These are phyloP conservation scores for Solanum raphanifolium DNA, from an alignment of 257 asterid genomes.

Conservation along the genomic window DNA sequence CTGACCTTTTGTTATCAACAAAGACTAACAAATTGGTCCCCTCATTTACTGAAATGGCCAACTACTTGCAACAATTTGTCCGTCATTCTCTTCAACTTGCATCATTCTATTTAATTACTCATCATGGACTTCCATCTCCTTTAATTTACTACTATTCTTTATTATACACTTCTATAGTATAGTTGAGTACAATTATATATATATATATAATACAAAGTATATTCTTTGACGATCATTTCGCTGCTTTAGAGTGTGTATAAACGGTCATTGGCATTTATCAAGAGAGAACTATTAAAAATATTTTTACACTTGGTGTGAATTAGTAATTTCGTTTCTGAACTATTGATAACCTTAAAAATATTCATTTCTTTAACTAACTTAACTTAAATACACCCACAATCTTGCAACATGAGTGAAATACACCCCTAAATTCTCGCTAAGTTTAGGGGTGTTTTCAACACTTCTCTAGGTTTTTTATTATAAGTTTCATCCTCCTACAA, in stretches of 20 bases:
- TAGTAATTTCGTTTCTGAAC: too few relatives aligned
- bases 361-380: too few relatives aligned
- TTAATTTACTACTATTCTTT: too few relatives aligned
- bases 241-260: too few relatives aligned
- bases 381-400: too few relatives aligned
- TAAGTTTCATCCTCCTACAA: neutral
- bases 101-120: neutral
- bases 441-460: neutral
- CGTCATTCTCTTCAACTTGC: neutral
- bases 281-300: neutral
- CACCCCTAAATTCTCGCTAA: neutral
- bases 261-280: neutral
- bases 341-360: too few relatives aligned
- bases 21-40: slow-evolving; percentile 25
- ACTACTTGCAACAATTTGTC: neutral
- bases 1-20: slow-evolving; percentile 34
- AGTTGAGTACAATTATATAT: neutral
- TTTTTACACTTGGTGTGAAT: rapidly evolving
- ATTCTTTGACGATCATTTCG: neutral
- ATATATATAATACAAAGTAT: too few relatives aligned
- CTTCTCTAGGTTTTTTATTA: too few relatives aligned
- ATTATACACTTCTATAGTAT: neutral
- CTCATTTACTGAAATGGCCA: slow-evolving; percentile 38
- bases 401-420: neutral
- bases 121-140: neutral